Conservation (phyloP, 2,329 filamentous ascomycete species). For the Fusarium solani-melongenae region DNA sequence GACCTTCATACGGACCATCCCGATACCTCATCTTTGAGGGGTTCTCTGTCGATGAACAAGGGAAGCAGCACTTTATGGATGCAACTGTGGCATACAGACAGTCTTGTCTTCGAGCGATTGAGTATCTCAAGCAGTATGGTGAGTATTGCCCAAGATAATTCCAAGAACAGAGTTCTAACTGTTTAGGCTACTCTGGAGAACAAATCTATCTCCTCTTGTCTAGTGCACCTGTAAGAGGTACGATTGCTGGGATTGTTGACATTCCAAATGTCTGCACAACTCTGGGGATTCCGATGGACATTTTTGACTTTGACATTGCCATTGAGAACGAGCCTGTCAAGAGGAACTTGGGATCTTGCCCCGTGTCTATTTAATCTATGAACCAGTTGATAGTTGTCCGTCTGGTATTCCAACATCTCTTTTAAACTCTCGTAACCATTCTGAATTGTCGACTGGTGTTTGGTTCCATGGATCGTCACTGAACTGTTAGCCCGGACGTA, state of each 20-base stretch:
- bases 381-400: not conserved
- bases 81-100: conserved; percentile 88
- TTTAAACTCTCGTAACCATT: conserved; percentile 37
- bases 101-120: conserved; percentile 70
- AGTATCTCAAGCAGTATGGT: conserved; percentile 52
- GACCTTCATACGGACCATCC: conserved; percentile 24
- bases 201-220: conserved; percentile 89
- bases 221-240: conserved; percentile 87
- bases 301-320: conserved; percentile 93
- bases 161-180: not conserved
- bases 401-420: conserved; percentile 30
- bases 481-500: not conserved
- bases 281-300: conserved; percentile 88
- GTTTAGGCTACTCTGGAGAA: conserved; percentile 66
- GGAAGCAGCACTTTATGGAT: conserved; percentile 91
- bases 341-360: conserved; percentile 43
- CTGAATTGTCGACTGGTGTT: conserved; percentile 35
- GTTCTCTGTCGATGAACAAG: conserved; percentile 88
- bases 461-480: conserved; percentile 39
- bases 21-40: conserved; percentile 64
- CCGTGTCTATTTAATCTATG: conserved; percentile 15
- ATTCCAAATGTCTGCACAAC: conserved; percentile 94
- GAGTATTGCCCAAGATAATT: not conserved
- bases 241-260: conserved; percentile 90
- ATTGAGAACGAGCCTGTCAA: conserved; percentile 65